These are phyloP conservation scores for Cephalotrichum gorgonifer DNA, from an alignment of 2,329 filamentous ascomycete species.

Conservation along the genomic window DNA sequence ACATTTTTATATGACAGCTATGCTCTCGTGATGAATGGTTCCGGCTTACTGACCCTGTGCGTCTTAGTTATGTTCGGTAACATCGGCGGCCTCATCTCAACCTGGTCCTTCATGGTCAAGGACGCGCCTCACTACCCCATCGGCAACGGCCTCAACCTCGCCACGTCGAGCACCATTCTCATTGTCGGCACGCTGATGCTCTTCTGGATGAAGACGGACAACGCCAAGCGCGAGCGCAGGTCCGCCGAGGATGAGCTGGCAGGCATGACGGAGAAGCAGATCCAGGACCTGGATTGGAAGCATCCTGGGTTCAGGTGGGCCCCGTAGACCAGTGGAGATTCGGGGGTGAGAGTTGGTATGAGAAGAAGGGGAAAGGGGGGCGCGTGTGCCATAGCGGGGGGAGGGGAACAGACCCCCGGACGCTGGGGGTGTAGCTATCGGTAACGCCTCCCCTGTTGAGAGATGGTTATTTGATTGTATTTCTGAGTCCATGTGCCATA, in stretches of 20 bases:
- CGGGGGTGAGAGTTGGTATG: no score
- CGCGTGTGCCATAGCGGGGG: no score
- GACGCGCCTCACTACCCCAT: constrained; percentile 58
- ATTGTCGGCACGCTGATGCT: constrained; percentile 36
- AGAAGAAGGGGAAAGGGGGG: no score
- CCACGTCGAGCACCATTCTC: constrained; percentile 45
- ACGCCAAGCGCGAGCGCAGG: constrained; percentile 43
- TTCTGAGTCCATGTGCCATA: no score
- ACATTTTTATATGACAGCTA: not conserved
- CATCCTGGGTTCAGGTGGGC: constrained; percentile 60
- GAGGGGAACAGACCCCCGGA: no score
- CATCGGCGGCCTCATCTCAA: constrained; percentile 49
- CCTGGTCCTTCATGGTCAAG: constrained; percentile 52
- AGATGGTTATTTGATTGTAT: no score
- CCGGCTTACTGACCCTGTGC: not conserved
- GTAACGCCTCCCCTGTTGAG: no score
- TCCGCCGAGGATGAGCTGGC: constrained; percentile 46
- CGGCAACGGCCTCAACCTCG: constrained; percentile 62
- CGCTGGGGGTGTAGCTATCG: no score
- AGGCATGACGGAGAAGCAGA: constrained; percentile 39
- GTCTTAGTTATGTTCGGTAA: constrained; percentile 53
- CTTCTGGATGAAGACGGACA: constrained; percentile 54
- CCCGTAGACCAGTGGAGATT: not conserved
- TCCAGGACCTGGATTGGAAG: constrained; percentile 55
- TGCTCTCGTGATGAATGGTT: not conserved